phyloP scores from a whole-genome alignment of 306 rosid species.

The Ormosia emarginata region DNA sequence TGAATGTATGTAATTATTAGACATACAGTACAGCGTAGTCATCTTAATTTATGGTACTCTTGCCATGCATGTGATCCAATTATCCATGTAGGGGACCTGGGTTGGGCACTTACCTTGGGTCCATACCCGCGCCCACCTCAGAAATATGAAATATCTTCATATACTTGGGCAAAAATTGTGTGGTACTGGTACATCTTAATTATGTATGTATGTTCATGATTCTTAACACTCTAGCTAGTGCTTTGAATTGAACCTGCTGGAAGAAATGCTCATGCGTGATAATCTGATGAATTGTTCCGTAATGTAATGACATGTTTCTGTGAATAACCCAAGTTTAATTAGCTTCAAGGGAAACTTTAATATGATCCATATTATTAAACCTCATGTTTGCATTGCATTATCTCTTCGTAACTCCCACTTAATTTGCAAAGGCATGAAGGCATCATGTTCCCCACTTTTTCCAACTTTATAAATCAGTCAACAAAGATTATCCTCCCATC shows the following conservation, averaged over 20 bases:
- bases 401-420: slow-evolving; percentile 23
- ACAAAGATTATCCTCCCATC: slow-evolving; percentile 41
- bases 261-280: neutral
- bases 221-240: neutral
- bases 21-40: neutral
- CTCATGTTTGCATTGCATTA: slow-evolving; percentile 6
- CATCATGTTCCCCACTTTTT: slow-evolving; percentile 40
- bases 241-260: neutral
- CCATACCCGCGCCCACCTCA: slow-evolving; percentile 34
- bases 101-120: slow-evolving; percentile 37
- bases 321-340: neutral
- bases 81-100: slow-evolving; percentile 38
- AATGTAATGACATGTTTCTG: neutral
- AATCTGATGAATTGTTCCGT: neutral
- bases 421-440: slow-evolving; percentile 25
- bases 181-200: neutral
- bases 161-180: neutral
- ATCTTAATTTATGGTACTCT: slow-evolving; percentile 48
- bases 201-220: neutral
- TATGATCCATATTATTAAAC: neutral
- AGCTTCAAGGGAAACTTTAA: neutral
- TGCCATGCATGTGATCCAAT: slow-evolving; percentile 65
- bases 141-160: neutral
- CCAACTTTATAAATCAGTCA: slow-evolving; percentile 53
- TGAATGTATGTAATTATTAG: slow-evolving; percentile 7